These are phyloP conservation scores for Aspergillus taichungensis DNA, from an alignment of 495 filamentous ascomycete species.

Conservation along the genomic window DNA sequence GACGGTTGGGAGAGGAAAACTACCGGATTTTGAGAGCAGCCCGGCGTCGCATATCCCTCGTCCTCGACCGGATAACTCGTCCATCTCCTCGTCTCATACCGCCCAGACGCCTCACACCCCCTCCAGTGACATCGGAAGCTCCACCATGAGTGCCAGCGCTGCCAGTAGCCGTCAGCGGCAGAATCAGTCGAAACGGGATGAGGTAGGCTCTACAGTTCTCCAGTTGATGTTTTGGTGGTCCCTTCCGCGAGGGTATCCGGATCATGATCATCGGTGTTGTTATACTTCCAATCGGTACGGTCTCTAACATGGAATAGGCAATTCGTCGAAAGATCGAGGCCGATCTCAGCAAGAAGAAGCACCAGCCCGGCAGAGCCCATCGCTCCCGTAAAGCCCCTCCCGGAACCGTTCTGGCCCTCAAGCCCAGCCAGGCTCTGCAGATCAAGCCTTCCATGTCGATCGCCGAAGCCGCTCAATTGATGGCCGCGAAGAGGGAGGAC, in stretches of 20 bases:
- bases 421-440: conserved; percentile 90
- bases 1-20: conserved; percentile 51
- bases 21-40: conserved; percentile 60
- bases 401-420: conserved; percentile 88
- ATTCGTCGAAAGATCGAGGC: conserved; percentile 94
- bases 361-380: conserved; percentile 62
- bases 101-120: conserved; percentile 62
- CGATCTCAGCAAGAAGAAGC: conserved; percentile 96
- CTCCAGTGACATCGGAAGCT: conserved; percentile 37
- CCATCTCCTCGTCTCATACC: conserved; percentile 11
- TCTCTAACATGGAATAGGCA: conserved; percentile 48
- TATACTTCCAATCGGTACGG: not conserved
- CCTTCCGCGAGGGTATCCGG: no score
- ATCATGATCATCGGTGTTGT: not conserved
- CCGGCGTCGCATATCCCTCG: conserved; percentile 73
- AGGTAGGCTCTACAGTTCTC: conserved; percentile 56
- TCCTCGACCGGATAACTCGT: conserved; percentile 61
- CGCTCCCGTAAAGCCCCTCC: conserved; percentile 89
- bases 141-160: conserved; percentile 64
- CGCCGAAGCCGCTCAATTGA: conserved; percentile 92
- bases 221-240: no score
- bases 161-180: conserved; percentile 74
- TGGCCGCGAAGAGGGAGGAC: conserved; percentile 98
- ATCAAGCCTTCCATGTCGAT: conserved; percentile 95
- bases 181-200: conserved; percentile 95